These are phyloP conservation scores for Wickerhamiella lipophila DNA, from an alignment of 805 yeast species.

Conservation along the genomic window DNA sequence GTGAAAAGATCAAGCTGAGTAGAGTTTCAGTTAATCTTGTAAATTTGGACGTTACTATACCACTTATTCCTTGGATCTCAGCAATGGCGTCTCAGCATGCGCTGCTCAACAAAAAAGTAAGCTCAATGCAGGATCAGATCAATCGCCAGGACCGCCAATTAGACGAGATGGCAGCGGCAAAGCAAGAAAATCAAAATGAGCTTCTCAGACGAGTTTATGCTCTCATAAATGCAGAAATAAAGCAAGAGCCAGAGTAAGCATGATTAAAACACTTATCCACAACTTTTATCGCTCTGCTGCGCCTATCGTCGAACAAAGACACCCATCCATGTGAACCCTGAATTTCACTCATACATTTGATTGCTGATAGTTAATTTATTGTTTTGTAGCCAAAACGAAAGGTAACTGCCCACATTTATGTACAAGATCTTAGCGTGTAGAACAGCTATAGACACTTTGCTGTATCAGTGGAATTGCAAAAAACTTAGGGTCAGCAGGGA, in stretches of 20 bases:
- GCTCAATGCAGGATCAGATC: not conserved
- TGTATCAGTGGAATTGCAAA: not conserved
- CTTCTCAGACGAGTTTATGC: slow-evolving; percentile 14
- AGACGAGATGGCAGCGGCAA: slow-evolving; percentile 17
- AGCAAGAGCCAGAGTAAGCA: not conserved
- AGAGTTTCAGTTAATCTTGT: not conserved
- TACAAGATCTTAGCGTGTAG: too few species aligned
- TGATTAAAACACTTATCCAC: too few species aligned
- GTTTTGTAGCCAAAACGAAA: too few species aligned
- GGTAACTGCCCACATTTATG: not conserved
- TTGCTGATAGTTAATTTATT: too few species aligned
- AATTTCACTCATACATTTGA: too few species aligned
- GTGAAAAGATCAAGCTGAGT: not conserved
- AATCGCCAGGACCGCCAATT: not conserved
- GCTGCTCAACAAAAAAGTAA: not conserved
- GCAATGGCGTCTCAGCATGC: not conserved
- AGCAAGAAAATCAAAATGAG: slow-evolving; percentile 13
- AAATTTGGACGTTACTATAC: not conserved
- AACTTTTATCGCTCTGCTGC: too few species aligned
- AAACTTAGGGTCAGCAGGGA: slow-evolving; percentile 11
- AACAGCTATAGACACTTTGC: too few species aligned
- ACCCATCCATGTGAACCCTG: too few species aligned
- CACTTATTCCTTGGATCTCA: not conserved
- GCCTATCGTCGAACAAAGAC: too few species aligned
- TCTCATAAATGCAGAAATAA: not conserved